Evolutionary conservation across 495 filamentous ascomycete species (phyloP), one percentile per base, ranked within the genome.

Genomic region (Emericellopsis terricola): DNA sequence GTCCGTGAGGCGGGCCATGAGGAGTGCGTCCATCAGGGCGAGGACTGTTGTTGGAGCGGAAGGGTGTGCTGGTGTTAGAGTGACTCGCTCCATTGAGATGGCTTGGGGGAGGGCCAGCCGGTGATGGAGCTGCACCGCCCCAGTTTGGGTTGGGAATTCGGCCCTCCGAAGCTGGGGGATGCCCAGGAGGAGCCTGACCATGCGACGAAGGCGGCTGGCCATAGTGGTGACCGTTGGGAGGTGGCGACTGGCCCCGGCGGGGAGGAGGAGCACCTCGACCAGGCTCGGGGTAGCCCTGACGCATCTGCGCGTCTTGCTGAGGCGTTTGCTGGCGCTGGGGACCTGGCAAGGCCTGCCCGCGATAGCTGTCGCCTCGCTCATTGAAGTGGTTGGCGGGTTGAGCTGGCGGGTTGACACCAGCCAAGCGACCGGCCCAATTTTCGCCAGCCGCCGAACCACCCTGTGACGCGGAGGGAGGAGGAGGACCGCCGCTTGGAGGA

Each of bases 1-100:
- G n/a, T n/a, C n/a, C 87, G 41, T 85, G 70, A 46, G 92, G 73
- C 0, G 85, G 82, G n/a, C n/a, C n/a, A n/a, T n/a, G n/a, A n/a
- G n/a, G n/a, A n/a, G n/a, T n/a, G 15, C 53, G 49, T 33, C 86
- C 77, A 34, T 94, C 87, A 19, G 36, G 71, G 17, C 78, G 71
- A 26, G 86, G 86, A 45, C 78, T 89, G 41, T 72, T 74, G 19
- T 56, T 52, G 4, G 47, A 30, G 53, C 62, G 31, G 69, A 64
- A 28, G 67, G 69, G 17, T 77, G 75, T 9, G 79, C 82, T 23
- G 74, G 64, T 17, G 69, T 65, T 31, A 69, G 63, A 39, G 74
- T 69, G 33, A 5, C 24, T 26, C 16, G 23, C 28, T 7, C 24
- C 26, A 18, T 37, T 37, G 7, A 24, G 20, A 16, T 37, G 17